A percentile compares a stretch with the other conserved stretches of the same genome.
Conservation (phyloP, 768 basidiomycete genomes). For the Trametes sanguinea region DNA sequence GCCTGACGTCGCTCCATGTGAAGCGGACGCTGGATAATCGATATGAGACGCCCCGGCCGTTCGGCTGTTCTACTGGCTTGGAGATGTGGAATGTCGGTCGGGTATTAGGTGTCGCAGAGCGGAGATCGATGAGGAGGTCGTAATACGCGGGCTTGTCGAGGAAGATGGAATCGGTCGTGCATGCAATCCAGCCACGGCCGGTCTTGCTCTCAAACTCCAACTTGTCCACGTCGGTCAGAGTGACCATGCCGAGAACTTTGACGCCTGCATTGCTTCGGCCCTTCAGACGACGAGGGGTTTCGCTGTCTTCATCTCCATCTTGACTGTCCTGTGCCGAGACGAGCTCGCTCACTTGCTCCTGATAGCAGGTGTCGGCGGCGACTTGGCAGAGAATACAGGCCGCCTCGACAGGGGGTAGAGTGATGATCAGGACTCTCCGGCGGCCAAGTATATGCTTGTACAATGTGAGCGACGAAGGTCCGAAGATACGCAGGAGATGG, state of each 20-base stretch:
- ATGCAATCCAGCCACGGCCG: conserved; percentile 82
- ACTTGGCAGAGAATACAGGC: conserved; percentile 69
- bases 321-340: conserved; percentile 6
- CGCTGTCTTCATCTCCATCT: conserved; percentile 15
- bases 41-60: conserved; percentile 46
- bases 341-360: conserved; percentile 29
- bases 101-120: conserved; percentile 61
- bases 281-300: conserved; percentile 28
- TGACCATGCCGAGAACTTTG: conserved; percentile 78
- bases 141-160: conserved; percentile 79
- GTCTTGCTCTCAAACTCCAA: conserved; percentile 55
- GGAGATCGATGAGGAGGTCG: conserved; percentile 80
- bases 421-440: conserved; percentile 76
- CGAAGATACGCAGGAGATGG: conserved; percentile 73
- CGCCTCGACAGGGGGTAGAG: conserved; percentile 75
- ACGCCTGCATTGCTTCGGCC: conserved; percentile 54
- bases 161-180: conserved; percentile 83
- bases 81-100: conserved; percentile 70
- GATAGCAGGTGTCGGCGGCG: conserved; percentile 66
- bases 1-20: conserved; percentile 81
- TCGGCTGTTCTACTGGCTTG: conserved; percentile 43
- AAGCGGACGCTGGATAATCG: conserved; percentile 67
- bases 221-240: conserved; percentile 69
- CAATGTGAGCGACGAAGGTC: conserved; percentile 74
- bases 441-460: conserved; percentile 80